These are phyloP conservation scores for Przewalskia tangutica DNA, from an alignment of 257 asterid genomes.

Conservation along the genomic window DNA sequence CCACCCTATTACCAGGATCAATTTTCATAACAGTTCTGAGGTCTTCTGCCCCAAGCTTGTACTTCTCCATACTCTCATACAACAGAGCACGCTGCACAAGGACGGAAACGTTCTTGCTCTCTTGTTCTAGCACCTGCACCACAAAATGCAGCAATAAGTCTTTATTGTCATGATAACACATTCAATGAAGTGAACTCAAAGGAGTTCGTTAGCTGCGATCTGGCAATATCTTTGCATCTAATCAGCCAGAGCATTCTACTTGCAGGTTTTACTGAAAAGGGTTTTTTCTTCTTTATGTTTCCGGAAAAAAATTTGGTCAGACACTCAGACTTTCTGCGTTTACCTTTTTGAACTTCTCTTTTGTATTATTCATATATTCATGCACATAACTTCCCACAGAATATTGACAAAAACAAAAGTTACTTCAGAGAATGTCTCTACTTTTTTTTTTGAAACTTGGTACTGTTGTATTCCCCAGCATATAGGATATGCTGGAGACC, in stretches of 20 bases:
- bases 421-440: not conserved
- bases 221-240: not conserved
- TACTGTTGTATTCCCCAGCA: no score
- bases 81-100: slow-evolving; percentile 93
- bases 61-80: slow-evolving; percentile 96
- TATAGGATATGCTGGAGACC: no score
- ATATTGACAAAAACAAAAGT: not conserved
- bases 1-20: slow-evolving; percentile 81
- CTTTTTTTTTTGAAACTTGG: not conserved
- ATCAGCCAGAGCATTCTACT: not conserved
- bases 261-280: not conserved
- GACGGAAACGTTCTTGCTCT: slow-evolving; percentile 44
- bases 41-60: slow-evolving; percentile 96
- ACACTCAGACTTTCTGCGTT: not conserved
- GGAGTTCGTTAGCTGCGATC: not conserved
- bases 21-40: slow-evolving; percentile 87
- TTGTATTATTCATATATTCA: not conserved
- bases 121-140: slow-evolving; percentile 63
- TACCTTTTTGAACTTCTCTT: not conserved
- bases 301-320: not conserved
- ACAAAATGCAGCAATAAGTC: slow-evolving; percentile 11
- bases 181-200: not conserved
- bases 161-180: not conserved
- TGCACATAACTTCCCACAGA: not conserved
- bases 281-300: not conserved